Percentiles rank a stretch among this genome's conserved stretches.
Evolutionary conservation across 2,329 filamentous ascomycete genomes (phyloP).

Genomic region (Diaporthe sp.): DNA sequence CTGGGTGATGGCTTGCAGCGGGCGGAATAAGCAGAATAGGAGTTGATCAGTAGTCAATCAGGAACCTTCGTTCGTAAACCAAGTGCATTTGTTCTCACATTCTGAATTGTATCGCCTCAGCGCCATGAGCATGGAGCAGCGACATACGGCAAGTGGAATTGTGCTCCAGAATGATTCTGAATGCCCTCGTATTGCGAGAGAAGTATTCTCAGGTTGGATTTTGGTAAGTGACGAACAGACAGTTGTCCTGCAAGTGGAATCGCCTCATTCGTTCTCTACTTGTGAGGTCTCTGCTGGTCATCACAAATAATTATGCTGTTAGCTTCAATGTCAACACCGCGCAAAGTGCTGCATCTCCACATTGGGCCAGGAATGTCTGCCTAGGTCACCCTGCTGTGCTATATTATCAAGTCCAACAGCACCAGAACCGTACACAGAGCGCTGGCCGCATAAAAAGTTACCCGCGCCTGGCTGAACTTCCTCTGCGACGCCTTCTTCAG

Average conservation of each 20-base stretch:
- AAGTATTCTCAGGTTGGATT: background rate
- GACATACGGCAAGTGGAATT: no score
- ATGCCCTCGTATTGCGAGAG: background rate
- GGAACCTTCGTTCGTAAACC: no score
- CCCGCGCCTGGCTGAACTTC: constrained; percentile 76
- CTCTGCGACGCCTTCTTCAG: constrained; percentile 84
- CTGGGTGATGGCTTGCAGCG: no score
- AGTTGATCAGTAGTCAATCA: no score
- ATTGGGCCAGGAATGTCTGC: no score
- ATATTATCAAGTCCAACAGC: constrained; percentile 80
- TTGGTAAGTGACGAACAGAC: background rate
- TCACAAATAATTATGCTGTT: background rate
- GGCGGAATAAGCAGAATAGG: no score
- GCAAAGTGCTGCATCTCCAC: background rate
- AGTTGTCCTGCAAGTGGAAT: background rate
- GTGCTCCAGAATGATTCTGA: background rate
- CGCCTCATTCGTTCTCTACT: background rate
- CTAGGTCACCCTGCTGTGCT: background rate
- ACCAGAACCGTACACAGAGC: constrained; percentile 81
- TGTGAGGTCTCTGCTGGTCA: background rate
- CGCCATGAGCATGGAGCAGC: no score
- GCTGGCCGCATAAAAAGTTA: constrained; percentile 85
- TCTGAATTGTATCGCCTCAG: no score
- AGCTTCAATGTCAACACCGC: background rate
- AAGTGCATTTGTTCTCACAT: no score